Base-by-base conservation (phyloP, 306 rosid genomes). In the Acmispon strigosus region DNA sequence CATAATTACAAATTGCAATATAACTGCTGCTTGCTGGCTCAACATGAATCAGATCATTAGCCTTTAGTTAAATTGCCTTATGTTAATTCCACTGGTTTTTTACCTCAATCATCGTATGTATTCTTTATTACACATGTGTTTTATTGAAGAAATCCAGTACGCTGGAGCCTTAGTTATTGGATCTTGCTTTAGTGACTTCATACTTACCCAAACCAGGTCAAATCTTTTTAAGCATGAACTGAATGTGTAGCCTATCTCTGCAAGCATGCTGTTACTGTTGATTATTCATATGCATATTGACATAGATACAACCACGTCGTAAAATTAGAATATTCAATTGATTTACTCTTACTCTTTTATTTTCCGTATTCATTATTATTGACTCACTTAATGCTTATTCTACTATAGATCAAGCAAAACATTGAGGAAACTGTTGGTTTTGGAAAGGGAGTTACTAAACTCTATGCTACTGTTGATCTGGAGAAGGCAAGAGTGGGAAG, bases 401-500 rank as follows among this genome's bases (percentile, higher is more conserved):
- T 73, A 56, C 66, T 61, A 68, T 69, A 88, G 93, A 59, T 88
- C 29, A 75, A 12, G 85, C 75, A 67, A 71, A 83, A 81, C 78
- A 0, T 88, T 60, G 93, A 83, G 83, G 88, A 88, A 79, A 66
- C 74, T 54, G 80, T 88, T 69, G 93, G 93, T 65, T 3, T 88
- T 61, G 93, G 93, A 64, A 81, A 83, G 67, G 95, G 95, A 62
- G 76, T 80, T 61, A 71, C 89, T 47, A 80, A 78, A 80, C 81
- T 88, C 50, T 88, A 88, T 73, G 95, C 95, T 44, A 82, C 87
- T 36, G 69, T 88, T 53, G 95, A 88, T 86, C 74, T 88, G 77
- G 91, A 86, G 75, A 88, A 88, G 81, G 95, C 95, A 68, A 88
- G 95, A 78, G 95, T 84, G 2, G 95, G 95, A 69, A 84, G 84